Percentiles rank a stretch among this genome's conserved stretches.
Evolutionary conservation across 164 flowering plant genomes (phyloP).

Genomic region (Macadamia tetraphylla): DNA sequence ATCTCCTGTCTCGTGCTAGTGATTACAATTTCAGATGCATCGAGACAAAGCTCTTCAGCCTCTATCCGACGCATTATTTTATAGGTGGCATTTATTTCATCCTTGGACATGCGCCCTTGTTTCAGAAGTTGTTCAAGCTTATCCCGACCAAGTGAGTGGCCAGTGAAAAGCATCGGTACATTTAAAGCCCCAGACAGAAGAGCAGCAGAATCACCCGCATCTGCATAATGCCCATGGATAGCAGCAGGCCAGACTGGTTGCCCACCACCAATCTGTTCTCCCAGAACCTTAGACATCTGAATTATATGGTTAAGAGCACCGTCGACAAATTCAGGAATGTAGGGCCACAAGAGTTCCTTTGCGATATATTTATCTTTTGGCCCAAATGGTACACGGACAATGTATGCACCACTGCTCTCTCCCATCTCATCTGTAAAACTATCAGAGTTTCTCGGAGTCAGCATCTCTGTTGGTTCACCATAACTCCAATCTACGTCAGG

Average conservation of each 20-base stretch:
- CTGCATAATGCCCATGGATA: constrained; percentile 98
- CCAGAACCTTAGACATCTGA: constrained; percentile 90
- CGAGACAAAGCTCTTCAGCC: constrained; percentile 90
- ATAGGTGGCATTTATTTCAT: constrained; percentile 81
- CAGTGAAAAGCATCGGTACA: constrained; percentile 95
- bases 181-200: constrained; percentile 88
- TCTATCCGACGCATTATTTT: constrained; percentile 97
- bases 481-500: constrained; percentile 97
- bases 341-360: constrained; percentile 92
- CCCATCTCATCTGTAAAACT: constrained; percentile 58
- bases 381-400: constrained; percentile 93
- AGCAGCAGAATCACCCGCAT: constrained; percentile 97
- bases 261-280: constrained; percentile 85
- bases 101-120: constrained; percentile 84
- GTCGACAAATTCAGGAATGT: constrained; percentile 96
- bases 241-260: constrained; percentile 94
- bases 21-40: constrained; percentile 85
- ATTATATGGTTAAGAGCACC: constrained; percentile 86
- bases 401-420: constrained; percentile 96
- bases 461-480: constrained; percentile 96
- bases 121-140: constrained; percentile 88
- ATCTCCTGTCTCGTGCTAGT: constrained; percentile 98
- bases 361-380: constrained; percentile 81
- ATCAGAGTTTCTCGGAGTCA: constrained; percentile 50
- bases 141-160: constrained; percentile 95